Conservation (phyloP, 805 yeast species). For the Novakomyces olei region DNA sequence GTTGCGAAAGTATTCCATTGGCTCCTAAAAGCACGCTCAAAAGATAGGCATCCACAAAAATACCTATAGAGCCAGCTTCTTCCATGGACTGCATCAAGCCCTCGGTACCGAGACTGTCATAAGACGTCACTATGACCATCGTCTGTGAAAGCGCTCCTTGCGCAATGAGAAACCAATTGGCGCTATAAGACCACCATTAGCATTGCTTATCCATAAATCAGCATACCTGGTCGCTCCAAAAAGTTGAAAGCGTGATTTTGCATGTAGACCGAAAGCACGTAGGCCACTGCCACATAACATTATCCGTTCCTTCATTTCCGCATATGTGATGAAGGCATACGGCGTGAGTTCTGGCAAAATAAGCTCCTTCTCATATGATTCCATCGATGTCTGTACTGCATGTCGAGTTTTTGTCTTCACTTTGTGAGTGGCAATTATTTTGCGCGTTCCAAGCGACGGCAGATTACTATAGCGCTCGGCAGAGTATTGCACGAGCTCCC, state of each 20-base stretch:
- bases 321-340: conserved; percentile 44
- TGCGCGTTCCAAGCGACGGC: too few relatives aligned
- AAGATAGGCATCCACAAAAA: conserved; percentile 67
- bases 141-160: conserved; percentile 56
- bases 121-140: conserved; percentile 87
- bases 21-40: conserved; percentile 49
- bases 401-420: too few relatives aligned
- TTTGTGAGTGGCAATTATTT: too few relatives aligned
- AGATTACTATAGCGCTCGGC: too few relatives aligned
- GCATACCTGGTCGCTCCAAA: too few relatives aligned
- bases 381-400: too few relatives aligned
- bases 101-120: conserved; percentile 77
- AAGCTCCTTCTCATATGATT: too few relatives aligned
- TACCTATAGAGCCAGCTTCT: conserved; percentile 56
- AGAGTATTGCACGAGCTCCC: too few relatives aligned
- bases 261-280: conserved; percentile 44
- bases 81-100: conserved; percentile 56
- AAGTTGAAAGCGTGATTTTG: conserved; percentile 46
- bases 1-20: conserved; percentile 33
- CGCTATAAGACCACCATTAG: too few relatives aligned
- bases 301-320: conserved; percentile 29
- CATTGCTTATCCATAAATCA: too few relatives aligned
- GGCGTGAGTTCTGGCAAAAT: conserved; percentile 54
- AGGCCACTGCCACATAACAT: conserved; percentile 53
- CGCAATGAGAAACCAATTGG: conserved; percentile 63